Percentiles rank a stretch among this genome's conserved stretches.
These are phyloP conservation scores for Trichoderma orchidacearum DNA, from an alignment of 495 filamentous ascomycete species.

Conservation along the genomic window DNA sequence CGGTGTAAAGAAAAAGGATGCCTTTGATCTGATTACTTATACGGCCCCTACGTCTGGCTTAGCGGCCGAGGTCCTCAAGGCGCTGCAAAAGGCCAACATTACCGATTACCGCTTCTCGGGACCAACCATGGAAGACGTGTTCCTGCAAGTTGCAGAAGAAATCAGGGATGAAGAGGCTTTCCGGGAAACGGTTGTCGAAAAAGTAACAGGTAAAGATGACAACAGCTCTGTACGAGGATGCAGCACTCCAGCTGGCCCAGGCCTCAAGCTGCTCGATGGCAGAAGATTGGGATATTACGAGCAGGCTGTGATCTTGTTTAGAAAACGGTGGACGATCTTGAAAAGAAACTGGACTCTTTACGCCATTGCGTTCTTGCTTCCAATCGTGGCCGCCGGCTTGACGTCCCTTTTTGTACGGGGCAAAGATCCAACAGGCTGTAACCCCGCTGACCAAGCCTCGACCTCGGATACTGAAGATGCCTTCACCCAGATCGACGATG, in stretches of 20 bases:
- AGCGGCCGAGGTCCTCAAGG: constrained; percentile 50
- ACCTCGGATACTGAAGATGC: constrained; percentile 14
- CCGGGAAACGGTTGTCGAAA: constrained; percentile 9
- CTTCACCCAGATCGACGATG: constrained; percentile 11
- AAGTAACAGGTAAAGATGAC: constrained; percentile 9
- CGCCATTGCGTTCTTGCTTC: constrained; percentile 54
- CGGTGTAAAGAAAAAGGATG: constrained; percentile 38
- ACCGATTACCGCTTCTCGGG: constrained; percentile 65
- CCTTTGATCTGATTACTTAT: constrained; percentile 59
- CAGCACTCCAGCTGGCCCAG: background rate
- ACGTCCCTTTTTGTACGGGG: constrained; percentile 56
- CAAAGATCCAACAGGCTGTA: constrained; percentile 44
- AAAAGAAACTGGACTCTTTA: constrained; percentile 65
- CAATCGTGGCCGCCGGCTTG: constrained; percentile 60
- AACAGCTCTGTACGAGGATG: constrained; percentile 11
- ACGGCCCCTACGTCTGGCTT: constrained; percentile 46
- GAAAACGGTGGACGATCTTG: constrained; percentile 63
- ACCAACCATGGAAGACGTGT: constrained; percentile 80
- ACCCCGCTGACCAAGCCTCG: constrained; percentile 24
- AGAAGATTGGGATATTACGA: constrained; percentile 44
- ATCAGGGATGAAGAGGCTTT: constrained; percentile 21
- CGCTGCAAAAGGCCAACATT: constrained; percentile 47
- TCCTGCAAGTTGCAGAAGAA: constrained; percentile 70
- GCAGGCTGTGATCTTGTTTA: constrained; percentile 61
- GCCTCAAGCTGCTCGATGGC: constrained; percentile 52